Conservation (phyloP, 345 rosid genomes). For the Citrus hindsii region DNA sequence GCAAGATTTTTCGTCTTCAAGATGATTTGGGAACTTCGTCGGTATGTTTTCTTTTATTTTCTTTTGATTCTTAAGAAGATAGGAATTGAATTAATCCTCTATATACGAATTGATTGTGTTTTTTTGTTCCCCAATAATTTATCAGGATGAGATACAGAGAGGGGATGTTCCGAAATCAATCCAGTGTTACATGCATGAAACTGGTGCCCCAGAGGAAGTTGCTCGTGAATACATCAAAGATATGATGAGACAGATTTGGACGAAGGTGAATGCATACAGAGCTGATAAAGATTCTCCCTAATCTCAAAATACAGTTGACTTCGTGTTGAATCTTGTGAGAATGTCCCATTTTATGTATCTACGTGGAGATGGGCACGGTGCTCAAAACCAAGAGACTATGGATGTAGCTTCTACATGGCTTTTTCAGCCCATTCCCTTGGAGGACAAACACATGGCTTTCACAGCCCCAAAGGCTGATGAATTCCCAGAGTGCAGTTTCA, state of each 20-base stretch:
- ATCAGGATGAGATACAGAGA: slow-evolving; percentile 28
- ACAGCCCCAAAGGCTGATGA: no score
- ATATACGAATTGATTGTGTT: not conserved
- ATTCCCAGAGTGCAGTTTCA: no score
- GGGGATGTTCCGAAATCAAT: slow-evolving; percentile 34
- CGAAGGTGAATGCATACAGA: slow-evolving; percentile 16
- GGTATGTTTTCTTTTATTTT: not conserved
- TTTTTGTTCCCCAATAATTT: not conserved
- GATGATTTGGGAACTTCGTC: slow-evolving; percentile 27
- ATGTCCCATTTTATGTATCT: slow-evolving; percentile 2
- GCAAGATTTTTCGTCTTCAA: no score
- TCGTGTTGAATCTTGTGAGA: slow-evolving; percentile 4
- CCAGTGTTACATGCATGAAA: slow-evolving; percentile 38
- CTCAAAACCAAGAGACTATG: not conserved
- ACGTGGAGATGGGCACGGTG: slow-evolving; percentile 9
- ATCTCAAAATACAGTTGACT: not conserved
- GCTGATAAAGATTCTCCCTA: not conserved
- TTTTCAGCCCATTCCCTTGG: not conserved
- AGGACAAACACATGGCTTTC: no score
- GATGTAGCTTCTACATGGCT: not conserved
- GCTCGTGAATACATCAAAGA: slow-evolving; percentile 20
- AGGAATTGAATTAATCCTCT: no score
- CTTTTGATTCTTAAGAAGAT: not conserved
- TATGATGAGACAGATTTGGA: slow-evolving; percentile 20
- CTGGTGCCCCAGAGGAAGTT: slow-evolving; percentile 23